Percentiles rank a stretch among this genome's conserved stretches.
phyloP scores from a whole-genome alignment of 495 filamentous ascomycete genomes.

The Patellaria atrata region DNA sequence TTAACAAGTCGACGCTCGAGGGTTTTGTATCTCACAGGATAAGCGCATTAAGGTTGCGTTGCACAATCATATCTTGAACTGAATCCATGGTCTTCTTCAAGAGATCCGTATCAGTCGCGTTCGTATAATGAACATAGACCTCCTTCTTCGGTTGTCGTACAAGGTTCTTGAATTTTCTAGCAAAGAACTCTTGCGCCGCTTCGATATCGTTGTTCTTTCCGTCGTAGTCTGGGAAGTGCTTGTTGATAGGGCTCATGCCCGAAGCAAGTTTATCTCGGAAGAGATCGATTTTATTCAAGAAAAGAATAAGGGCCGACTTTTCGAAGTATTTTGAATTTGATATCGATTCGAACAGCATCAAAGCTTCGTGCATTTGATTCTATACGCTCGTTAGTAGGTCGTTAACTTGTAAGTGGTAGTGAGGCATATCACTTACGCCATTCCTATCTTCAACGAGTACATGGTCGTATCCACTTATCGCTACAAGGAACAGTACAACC shows the following conservation, averaged over 20 bases:
- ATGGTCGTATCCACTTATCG: slow-evolving; percentile 98
- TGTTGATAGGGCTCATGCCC: slow-evolving; percentile 92
- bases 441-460: slow-evolving; percentile 75
- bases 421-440: slow-evolving; percentile 13
- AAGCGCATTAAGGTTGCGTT: slow-evolving; percentile 86
- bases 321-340: slow-evolving; percentile 99
- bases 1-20: too few relatives aligned
- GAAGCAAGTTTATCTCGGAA: slow-evolving; percentile 97
- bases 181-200: slow-evolving; percentile 24
- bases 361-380: slow-evolving; percentile 98
- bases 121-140: slow-evolving; percentile 99
- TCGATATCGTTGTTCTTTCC: slow-evolving; percentile 34
- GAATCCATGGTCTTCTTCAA: slow-evolving; percentile 95
- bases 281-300: slow-evolving; percentile 99
- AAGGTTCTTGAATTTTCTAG: slow-evolving; percentile 33
- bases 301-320: slow-evolving; percentile 97
- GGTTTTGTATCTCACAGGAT: slow-evolving; percentile 80
- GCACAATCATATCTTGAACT: slow-evolving; percentile 98
- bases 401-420: not conserved
- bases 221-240: slow-evolving; percentile 99
- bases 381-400: slow-evolving; percentile 9
- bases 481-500: slow-evolving; percentile 94
- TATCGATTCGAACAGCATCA: slow-evolving; percentile 97
- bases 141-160: slow-evolving; percentile 99
- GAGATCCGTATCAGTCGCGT: slow-evolving; percentile 91